Evolutionary conservation across 2,329 filamentous ascomycete species (phyloP), one percentile per base, ranked within the genome.

Genomic region (Botrytis deweyae): DNA sequence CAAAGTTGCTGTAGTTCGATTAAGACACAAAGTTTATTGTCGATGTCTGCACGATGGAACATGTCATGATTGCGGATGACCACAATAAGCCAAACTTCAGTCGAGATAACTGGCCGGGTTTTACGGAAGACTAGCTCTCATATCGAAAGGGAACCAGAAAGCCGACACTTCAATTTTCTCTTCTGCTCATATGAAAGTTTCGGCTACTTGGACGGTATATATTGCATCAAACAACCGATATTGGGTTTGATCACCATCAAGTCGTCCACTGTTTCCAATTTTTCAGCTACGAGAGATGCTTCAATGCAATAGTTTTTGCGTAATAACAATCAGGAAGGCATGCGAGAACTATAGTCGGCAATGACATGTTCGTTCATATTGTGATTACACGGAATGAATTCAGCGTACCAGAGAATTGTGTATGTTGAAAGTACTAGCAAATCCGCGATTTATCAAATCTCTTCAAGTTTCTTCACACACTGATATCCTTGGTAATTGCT

Each of bases 1-100:
- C 46, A 22, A 58, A 68, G 49, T 49, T 68, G 65, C 65, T 68
- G 36, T 42, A 40, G 36, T 14, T 40, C 25, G 38, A 52, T 68
- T 5, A 22, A 29, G 25, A 42, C 20, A 42, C 22, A n/a, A 40
- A 58, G 8, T 2, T 42, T 40, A 9, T 58, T 29, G 52, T 42
- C 9, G 36, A n/a, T 68, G 52, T 58, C 36, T 58, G 36, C 36
- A 40, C 36, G 9, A 42, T 55, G 46, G 36, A 25, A 12, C 22
- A 67, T 67, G n/a, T 25, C 33, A 55, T 36, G 46, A 38, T 42
- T 33, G 49, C 55, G 25, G 25, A 68, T 9, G 25, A 40, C 25
- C 25, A 40, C 9, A 68, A 29, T 42, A 25, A 29, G 20, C 22
- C 46, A 58, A 22, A 42, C n/a, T 52, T 38, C 22, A 8, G 44